Base-by-base conservation (phyloP, 2,329 filamentous ascomycete species). In the Dactylellina sp. region DNA sequence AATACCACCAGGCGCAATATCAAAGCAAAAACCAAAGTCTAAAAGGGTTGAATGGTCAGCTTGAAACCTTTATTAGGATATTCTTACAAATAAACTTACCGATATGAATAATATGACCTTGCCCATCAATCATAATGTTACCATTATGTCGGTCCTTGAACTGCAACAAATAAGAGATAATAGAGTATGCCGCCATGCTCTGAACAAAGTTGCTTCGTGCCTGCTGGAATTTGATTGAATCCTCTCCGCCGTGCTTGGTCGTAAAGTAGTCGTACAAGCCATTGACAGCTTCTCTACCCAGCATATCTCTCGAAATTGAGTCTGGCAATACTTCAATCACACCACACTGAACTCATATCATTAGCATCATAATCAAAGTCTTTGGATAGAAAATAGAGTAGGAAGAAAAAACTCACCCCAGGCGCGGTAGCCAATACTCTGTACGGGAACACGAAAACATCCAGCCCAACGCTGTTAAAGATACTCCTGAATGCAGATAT, bases 111-210 rank as follows among this genome's bases (percentile, higher is more conserved):
- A 99, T 97, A 82, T 99, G 95, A 2, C 96, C 95, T 0, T 91
- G 91, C 79, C 97, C 94, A 81, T 99, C 94, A 76, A 99, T 89
- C 96, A 99, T 99, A 84, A 99, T 99, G 84, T 99, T 99, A 75
- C 95, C 95, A 81, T 99, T 99, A 83, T 99, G 95, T 1, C 95
- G 89, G 81, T 99, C 95, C 82, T 99, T 99, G 89, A 99, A 98
- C 80, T 99, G 96, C 39, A 99, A 84, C 12, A 99, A 85, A 83
- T 96, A 99, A 0, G 92, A 96, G 77, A 99, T 98, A 79, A 99
- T 90, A 16, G 91, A 96, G 84, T 99, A 99, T 11, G 95, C 96
- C 0, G 96, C 95, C 95, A 99, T 98, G 80, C 91, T 95, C 84
- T 99, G 99, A 82, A 99, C 93, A 80, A 99, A 99, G 82, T 98